Conservation (phyloP, 139 green algal genomes). For the Chlorella sp. region DNA sequence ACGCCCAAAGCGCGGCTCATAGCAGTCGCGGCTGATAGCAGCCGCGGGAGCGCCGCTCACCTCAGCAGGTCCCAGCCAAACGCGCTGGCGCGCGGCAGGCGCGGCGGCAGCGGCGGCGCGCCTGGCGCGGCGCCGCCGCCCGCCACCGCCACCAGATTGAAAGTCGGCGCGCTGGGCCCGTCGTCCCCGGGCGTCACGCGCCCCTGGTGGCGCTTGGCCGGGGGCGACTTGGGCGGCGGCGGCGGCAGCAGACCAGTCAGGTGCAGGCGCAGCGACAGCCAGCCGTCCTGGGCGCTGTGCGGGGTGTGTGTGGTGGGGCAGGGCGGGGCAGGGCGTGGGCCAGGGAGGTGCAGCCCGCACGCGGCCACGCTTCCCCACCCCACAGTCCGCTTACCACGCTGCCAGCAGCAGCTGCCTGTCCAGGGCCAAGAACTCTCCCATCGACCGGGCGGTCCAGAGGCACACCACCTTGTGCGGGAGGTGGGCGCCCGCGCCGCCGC, state of each 20-base stretch:
- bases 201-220: no score
- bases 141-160: no score
- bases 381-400: not conserved
- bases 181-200: no score
- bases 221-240: not conserved
- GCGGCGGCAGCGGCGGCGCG: not conserved
- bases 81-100: not conserved
- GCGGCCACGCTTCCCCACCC: not conserved
- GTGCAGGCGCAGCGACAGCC: constrained; percentile 5
- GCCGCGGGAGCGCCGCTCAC: not conserved
- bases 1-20: not conserved
- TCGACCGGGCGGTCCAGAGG: not conserved
- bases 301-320: no score
- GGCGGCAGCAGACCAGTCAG: not conserved
- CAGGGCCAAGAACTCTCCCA: not conserved
- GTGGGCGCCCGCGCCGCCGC: not conserved
- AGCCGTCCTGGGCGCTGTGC: not conserved
- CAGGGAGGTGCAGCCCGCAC: no score
- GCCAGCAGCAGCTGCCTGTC: not conserved
- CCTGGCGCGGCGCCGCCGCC: no score
- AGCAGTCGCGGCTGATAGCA: no score
- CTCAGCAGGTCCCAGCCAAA: constrained; percentile 7
- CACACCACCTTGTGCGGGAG: not conserved
- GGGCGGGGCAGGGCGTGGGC: no score
- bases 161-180: no score